A percentile compares a stretch with the other conserved stretches of the same genome.
Evolutionary conservation across 768 basidiomycete genomes (phyloP).

Genomic region (Pleurotus salmoneostramineus): DNA sequence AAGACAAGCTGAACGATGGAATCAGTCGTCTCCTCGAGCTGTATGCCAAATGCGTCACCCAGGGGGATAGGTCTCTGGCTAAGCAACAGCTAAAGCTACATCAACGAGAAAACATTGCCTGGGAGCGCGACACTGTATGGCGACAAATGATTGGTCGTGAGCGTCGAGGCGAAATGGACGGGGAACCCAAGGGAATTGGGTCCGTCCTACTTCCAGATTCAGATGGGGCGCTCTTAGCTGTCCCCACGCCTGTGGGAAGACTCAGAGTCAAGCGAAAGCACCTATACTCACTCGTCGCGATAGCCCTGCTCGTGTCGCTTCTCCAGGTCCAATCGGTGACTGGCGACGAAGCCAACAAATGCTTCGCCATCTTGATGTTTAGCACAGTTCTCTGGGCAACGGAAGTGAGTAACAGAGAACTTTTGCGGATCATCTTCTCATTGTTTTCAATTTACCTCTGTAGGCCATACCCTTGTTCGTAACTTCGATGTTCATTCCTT

Average conservation of each 20-base stretch:
- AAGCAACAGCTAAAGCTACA: conserved; percentile 81
- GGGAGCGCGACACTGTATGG: conserved; percentile 98
- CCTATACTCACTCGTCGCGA: conserved; percentile 53
- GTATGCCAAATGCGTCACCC: conserved; percentile 84
- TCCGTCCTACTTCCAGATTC: conserved; percentile 42
- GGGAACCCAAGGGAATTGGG: conserved; percentile 27
- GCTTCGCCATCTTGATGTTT: conserved; percentile 85
- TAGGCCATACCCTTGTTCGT: conserved; percentile 97
- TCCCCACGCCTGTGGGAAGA: conserved; percentile 64
- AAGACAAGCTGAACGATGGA: conserved; percentile 55
- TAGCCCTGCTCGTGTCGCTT: conserved; percentile 54
- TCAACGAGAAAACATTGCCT: conserved; percentile 91
- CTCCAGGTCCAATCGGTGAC: conserved; percentile 60
- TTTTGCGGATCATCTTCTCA: background rate
- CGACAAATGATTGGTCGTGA: conserved; percentile 89
- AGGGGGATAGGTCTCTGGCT: conserved; percentile 64
- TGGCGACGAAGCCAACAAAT: conserved; percentile 74
- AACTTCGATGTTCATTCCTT: conserved; percentile 88
- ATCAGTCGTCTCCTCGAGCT: conserved; percentile 60
- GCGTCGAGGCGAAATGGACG: conserved; percentile 54
- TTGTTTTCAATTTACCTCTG: background rate
- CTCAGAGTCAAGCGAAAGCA: conserved; percentile 64
- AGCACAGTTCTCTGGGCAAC: conserved; percentile 96
- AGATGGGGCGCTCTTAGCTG: conserved; percentile 42
- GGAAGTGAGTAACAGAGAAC: conserved; percentile 53